Base-by-base conservation (phyloP, 2,329 filamentous ascomycete genomes). In the Aspergillus sp. region DNA sequence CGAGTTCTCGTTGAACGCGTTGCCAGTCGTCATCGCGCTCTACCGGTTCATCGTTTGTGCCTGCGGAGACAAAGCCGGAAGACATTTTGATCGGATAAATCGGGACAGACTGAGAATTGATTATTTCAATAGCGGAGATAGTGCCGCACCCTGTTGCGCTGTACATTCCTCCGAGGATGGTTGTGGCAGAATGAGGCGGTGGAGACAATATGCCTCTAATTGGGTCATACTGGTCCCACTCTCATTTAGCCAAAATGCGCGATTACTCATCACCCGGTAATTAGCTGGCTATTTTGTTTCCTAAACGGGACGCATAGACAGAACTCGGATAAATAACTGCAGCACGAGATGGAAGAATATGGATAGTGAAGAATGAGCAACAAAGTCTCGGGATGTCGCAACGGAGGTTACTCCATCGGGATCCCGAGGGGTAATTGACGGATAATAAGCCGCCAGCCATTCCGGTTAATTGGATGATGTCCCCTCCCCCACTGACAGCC, bases 31-130 rank as follows among this genome's bases (percentile, higher is more conserved):
- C 70, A 50, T 74, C 69, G 37, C 63, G 63, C 46, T 67, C 62
- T 9, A 64, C 56, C 5, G 68, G 65, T 43, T 70, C 55, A 45
- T 73, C 62, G 46, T 64, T 65, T 25, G 71, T 71, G 9, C 71
- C 72, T 41, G 61, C 68, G 30, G 71, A 68, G 17, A 74, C 67
- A 49, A 75, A 75, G 17, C 71, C 67, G 15, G 72, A 72, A 9
- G 68, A 73, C 72, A 75, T 75, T 17, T 47, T 56, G 53, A 46
- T 39, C 15, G 37, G 15, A 4, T 20, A 20, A 20, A 39, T 20
- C 19, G 10, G 37, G 15, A 17, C 20, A 20, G 37, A 30, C 38
- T 49, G 20, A 25, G 25, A 27, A 27, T 27, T 7, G 10, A 10
- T 12, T 27, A 10, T 5, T 27, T 27, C 25, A 27, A 27, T 12